These are phyloP conservation scores for Tulasnella sp. DNA, from an alignment of 768 basidiomycete genomes.

Conservation along the genomic window DNA sequence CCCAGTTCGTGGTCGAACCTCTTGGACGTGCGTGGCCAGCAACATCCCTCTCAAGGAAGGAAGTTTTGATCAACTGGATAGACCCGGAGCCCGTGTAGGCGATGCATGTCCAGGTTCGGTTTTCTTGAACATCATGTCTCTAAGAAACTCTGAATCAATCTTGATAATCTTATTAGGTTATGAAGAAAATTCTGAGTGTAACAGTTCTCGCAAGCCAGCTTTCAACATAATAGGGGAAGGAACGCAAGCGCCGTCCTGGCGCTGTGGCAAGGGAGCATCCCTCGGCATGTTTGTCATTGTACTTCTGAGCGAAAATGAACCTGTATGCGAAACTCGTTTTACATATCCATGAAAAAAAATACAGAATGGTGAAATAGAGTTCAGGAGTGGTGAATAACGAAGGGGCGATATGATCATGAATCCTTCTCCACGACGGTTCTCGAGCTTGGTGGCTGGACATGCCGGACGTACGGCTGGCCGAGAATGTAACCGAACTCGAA, in stretches of 20 bases:
- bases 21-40: not conserved
- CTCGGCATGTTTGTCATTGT: not conserved
- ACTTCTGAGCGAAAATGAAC: not conserved
- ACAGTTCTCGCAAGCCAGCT: too few relatives aligned
- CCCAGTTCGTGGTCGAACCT: too few relatives aligned
- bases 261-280: too few relatives aligned
- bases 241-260: too few relatives aligned
- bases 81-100: too few relatives aligned
- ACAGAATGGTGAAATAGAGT: not conserved
- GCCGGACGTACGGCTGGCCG: constrained; percentile 19
- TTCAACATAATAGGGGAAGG: too few relatives aligned
- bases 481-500: constrained; percentile 14
- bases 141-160: too few relatives aligned
- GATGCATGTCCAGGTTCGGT: too few relatives aligned
- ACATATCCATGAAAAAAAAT: not conserved
- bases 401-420: not conserved
- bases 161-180: too few relatives aligned
- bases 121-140: too few relatives aligned
- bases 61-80: not conserved
- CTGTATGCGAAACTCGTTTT: not conserved
- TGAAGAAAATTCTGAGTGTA: too few relatives aligned
- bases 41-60: not conserved
- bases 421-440: not conserved
- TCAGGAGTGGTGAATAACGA: not conserved
- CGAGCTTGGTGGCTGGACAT: not conserved